Evolutionary conservation across 768 basidiomycete species (phyloP), one percentile per base, ranked within the genome.

Genomic region (Austroboletus festivus): DNA sequence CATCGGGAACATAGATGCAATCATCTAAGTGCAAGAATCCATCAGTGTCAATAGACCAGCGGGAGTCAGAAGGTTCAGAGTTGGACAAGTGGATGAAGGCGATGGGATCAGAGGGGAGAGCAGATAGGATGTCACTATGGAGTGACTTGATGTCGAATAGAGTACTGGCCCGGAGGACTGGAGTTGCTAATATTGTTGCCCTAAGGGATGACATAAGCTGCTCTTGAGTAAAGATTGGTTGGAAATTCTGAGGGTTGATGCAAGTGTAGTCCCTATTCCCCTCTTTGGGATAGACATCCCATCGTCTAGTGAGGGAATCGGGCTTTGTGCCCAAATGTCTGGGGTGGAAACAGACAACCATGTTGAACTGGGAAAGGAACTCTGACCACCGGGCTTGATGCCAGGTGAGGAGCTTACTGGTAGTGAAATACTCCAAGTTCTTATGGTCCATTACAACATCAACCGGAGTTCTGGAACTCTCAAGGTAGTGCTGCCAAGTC

Each of bases 361-460:
- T 28, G 20, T 61, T 52, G 51, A 68, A 75, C 15, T 71, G 63
- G 5, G 68, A 67, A 30, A 78, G 62, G 44, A 65, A 68, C 61
- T 73, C 55, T 1, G 56, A 56, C 71, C 69, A 73, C 11, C 60
- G 44, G n/a, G 45, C 48, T 38, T 54, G 53, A 0, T 23, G 22
- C 2, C 31, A 12, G 0, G 18, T 58, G 31, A 42, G 68, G 45
- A 2, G 60, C 54, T n/a, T 22, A 69, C 58, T 61, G 0, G 60
- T 64, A n/a, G 51, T 43, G 54, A 72, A 73, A 50, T 70, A 72
- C 46, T 70, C 63, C 65, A 48, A 63, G 48, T 68, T 72, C 35
- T 69, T 69, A 57, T 73, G 70, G 53, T 73, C 67, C 1, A 65
- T 61, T 7, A 68, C 42, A 3, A 53, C 55, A 8, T 59, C 46